phyloP scores from a whole-genome alignment of 768 basidiomycete species.

The Boletellus ananiceps region DNA sequence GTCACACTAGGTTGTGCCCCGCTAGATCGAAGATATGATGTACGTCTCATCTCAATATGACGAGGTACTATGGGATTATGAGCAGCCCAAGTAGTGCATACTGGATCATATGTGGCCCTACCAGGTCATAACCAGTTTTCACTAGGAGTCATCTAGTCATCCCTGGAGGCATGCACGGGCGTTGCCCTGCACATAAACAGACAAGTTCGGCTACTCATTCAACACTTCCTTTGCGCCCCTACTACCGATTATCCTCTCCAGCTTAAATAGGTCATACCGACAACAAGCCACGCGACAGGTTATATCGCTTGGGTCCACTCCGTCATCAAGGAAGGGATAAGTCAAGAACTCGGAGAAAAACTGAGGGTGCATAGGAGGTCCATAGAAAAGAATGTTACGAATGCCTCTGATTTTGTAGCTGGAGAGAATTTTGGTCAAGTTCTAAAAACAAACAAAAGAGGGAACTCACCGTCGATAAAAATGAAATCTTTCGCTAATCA shows the following conservation, averaged over 20 bases:
- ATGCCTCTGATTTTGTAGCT: slow-evolving; percentile 94
- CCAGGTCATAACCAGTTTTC: too few relatives aligned
- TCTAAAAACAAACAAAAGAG: neutral
- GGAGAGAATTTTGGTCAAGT: neutral
- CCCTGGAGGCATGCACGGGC: too few relatives aligned
- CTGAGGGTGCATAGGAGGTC: slow-evolving; percentile 82
- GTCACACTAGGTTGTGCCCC: too few relatives aligned
- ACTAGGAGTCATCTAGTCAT: too few relatives aligned
- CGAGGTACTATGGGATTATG: too few relatives aligned
- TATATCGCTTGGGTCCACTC: slow-evolving; percentile 84
- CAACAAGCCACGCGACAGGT: slow-evolving; percentile 77
- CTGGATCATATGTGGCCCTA: too few relatives aligned
- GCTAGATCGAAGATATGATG: too few relatives aligned
- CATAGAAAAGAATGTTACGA: slow-evolving; percentile 91
- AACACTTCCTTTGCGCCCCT: slow-evolving; percentile 19
- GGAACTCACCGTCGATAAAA: slow-evolving; percentile 77
- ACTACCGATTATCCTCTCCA: slow-evolving; percentile 67
- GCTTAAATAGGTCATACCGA: slow-evolving; percentile 81
- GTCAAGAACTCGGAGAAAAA: slow-evolving; percentile 90
- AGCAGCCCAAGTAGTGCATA: too few relatives aligned
- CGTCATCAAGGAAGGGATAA: slow-evolving; percentile 88
- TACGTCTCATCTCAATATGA: too few relatives aligned
- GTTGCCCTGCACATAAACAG: too few relatives aligned
- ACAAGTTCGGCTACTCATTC: slow-evolving; percentile 12
- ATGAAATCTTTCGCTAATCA: slow-evolving; percentile 97